A percentile compares a stretch with the other conserved stretches of the same genome.
Evolutionary conservation across 345 rosid species (phyloP).

Genomic region (Eucalyptus rudis): DNA sequence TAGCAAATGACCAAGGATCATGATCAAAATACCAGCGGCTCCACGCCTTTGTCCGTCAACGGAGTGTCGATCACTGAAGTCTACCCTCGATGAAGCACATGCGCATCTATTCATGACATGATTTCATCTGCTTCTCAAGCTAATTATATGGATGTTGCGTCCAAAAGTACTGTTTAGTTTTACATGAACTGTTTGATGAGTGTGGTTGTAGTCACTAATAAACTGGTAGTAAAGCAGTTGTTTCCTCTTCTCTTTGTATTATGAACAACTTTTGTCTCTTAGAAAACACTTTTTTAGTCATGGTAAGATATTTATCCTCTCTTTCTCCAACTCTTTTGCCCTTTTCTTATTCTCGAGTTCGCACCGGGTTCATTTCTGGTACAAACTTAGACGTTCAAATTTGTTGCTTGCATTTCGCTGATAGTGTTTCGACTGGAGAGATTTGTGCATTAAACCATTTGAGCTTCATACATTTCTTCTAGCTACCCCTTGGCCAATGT

Average conservation of each 20-base stretch:
- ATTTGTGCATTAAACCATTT: too few relatives aligned
- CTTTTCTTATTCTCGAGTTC: too few relatives aligned
- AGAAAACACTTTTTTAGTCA: accelerated
- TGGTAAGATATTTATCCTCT: too few relatives aligned
- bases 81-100: background rate
- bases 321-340: too few relatives aligned
- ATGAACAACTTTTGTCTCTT: background rate
- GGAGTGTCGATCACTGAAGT: background rate
- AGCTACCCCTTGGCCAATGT: too few relatives aligned
- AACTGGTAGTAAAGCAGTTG: background rate
- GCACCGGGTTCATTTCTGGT: too few relatives aligned
- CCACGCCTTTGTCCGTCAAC: background rate
- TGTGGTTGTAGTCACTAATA: background rate
- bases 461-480: too few relatives aligned
- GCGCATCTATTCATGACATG: background rate
- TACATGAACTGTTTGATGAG: background rate
- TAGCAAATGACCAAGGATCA: background rate
- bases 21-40: background rate
- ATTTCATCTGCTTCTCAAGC: background rate
- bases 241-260: background rate
- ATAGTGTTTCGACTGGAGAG: too few relatives aligned
- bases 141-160: background rate
- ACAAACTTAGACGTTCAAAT: too few relatives aligned
- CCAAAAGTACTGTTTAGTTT: background rate
- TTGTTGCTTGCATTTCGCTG: too few relatives aligned